phyloP scores from a whole-genome alignment of 306 rosid genomes.

The Lathyrus sativus region DNA sequence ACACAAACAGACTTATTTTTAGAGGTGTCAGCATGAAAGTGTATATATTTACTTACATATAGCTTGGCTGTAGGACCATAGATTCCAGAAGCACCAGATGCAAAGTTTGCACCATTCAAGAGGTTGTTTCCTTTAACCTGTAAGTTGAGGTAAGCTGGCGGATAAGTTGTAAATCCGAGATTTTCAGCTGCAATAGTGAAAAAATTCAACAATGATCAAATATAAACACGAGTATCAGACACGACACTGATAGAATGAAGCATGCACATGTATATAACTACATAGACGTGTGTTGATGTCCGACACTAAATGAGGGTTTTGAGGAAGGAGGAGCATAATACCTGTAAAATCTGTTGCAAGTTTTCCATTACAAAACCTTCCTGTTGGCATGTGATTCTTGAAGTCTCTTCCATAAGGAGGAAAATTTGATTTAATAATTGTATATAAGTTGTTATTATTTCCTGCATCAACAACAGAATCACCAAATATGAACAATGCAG shows the following conservation, averaged over 20 bases:
- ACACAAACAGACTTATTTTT: no score
- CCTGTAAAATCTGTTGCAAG: slow-evolving; percentile 79
- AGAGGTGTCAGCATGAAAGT: no score
- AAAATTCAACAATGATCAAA: slow-evolving; percentile 17
- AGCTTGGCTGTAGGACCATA: slow-evolving; percentile 57
- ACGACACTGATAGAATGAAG: no score
- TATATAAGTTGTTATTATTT: slow-evolving; percentile 56
- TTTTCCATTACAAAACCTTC: slow-evolving; percentile 84
- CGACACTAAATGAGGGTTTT: not conserved
- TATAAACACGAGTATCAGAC: no score
- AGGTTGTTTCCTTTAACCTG: slow-evolving; percentile 42
- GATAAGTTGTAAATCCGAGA: slow-evolving; percentile 55
- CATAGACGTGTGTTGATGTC: not conserved
- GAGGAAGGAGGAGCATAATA: slow-evolving; percentile 1
- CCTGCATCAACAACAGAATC: slow-evolving; percentile 82
- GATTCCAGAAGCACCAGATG: slow-evolving; percentile 83
- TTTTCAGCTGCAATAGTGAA: slow-evolving; percentile 49
- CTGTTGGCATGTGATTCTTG: slow-evolving; percentile 52
- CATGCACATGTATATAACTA: not conserved
- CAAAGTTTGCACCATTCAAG: slow-evolving; percentile 56
- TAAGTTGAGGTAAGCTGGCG: slow-evolving; percentile 53
- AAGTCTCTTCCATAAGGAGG: slow-evolving; percentile 89
- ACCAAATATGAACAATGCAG: slow-evolving; percentile 80
- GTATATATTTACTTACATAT: slow-evolving; percentile 52
- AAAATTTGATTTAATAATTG: slow-evolving; percentile 66